These are phyloP conservation scores for Boletellus emodensis DNA, from an alignment of 768 basidiomycete genomes.

Conservation along the genomic window DNA sequence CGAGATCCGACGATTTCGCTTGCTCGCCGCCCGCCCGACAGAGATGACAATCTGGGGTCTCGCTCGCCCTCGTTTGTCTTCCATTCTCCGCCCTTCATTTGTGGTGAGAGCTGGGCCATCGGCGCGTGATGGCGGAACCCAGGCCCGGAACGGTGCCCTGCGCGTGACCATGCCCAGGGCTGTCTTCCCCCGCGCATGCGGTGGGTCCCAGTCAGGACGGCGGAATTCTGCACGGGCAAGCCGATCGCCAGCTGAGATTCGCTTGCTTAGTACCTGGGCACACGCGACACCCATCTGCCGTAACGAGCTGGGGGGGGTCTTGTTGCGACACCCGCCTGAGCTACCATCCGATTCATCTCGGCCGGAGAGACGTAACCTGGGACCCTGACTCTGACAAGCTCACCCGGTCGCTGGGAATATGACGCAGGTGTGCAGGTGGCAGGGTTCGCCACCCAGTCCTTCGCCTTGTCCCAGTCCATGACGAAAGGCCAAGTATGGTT, in stretches of 20 bases:
- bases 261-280: slow-evolving; percentile 21
- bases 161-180: too few species aligned
- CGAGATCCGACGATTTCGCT: slow-evolving; percentile 19
- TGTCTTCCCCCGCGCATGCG: too few species aligned
- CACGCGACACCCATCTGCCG: slow-evolving; percentile 19
- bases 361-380: slow-evolving; percentile 16
- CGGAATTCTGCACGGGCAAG: not conserved
- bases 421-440: too few species aligned
- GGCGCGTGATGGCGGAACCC: slow-evolving; percentile 1
- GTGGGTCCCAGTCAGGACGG: too few species aligned
- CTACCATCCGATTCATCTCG: not conserved
- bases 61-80: slow-evolving; percentile 2
- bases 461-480: not conserved
- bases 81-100: slow-evolving; percentile 18
- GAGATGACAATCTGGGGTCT: slow-evolving; percentile 18
- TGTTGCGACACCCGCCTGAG: not conserved
- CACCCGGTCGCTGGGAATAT: not conserved
- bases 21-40: not conserved
- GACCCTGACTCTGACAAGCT: not conserved
- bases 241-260: slow-evolving; percentile 25
- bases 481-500: slow-evolving; percentile 18
- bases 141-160: not conserved
- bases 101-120: not conserved
- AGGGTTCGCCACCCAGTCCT: too few species aligned
- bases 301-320: slow-evolving; percentile 15